A percentile compares a stretch with the other conserved stretches of the same genome.
These are phyloP conservation scores for Tausonia pullulans DNA, from an alignment of 1,284 basidiomycete species.

Conservation along the genomic window DNA sequence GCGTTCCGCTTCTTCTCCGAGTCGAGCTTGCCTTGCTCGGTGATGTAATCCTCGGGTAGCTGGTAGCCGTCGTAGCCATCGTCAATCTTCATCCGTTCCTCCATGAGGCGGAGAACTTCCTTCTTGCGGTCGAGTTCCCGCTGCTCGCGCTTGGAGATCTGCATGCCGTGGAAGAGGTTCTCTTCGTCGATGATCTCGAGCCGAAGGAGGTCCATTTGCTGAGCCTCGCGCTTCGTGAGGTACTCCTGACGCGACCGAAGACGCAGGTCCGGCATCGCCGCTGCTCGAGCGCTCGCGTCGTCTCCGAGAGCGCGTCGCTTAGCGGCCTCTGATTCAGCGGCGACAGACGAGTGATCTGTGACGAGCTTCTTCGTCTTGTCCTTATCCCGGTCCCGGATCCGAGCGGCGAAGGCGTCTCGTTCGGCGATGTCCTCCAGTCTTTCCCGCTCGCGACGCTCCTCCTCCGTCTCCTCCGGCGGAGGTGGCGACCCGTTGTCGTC, in stretches of 20 bases:
- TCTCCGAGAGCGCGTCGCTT: slow-evolving; percentile 72
- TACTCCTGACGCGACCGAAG: slow-evolving; percentile 85
- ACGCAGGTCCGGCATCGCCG: slow-evolving; percentile 72
- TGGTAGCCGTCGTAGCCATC: slow-evolving; percentile 90
- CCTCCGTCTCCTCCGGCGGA: slow-evolving; percentile 46
- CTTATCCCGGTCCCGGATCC: slow-evolving; percentile 71
- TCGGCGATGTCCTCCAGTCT: slow-evolving; percentile 69
- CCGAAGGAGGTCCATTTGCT: slow-evolving; percentile 86
- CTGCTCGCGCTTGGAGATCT: slow-evolving; percentile 71
- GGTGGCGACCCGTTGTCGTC: slow-evolving; percentile 28
- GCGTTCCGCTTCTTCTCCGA: slow-evolving; percentile 91
- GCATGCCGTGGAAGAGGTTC: slow-evolving; percentile 74
- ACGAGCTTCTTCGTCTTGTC: slow-evolving; percentile 83
- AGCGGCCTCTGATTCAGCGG: slow-evolving; percentile 68
- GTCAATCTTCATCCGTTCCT: slow-evolving; percentile 85
- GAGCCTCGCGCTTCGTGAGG: slow-evolving; percentile 86
- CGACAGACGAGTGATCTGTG: slow-evolving; percentile 74
- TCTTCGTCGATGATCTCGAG: slow-evolving; percentile 90
- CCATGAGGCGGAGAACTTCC: slow-evolving; percentile 79
- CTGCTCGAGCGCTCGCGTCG: slow-evolving; percentile 60
- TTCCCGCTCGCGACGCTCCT: slow-evolving; percentile 57
- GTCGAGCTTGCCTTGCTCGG: slow-evolving; percentile 97
- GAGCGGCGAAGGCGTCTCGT: slow-evolving; percentile 83
- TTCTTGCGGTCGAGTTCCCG: slow-evolving; percentile 82
- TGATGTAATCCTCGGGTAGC: slow-evolving; percentile 93